These are phyloP conservation scores for Neurospora discreta DNA, from an alignment of 495 filamentous ascomycete genomes.

Conservation along the genomic window DNA sequence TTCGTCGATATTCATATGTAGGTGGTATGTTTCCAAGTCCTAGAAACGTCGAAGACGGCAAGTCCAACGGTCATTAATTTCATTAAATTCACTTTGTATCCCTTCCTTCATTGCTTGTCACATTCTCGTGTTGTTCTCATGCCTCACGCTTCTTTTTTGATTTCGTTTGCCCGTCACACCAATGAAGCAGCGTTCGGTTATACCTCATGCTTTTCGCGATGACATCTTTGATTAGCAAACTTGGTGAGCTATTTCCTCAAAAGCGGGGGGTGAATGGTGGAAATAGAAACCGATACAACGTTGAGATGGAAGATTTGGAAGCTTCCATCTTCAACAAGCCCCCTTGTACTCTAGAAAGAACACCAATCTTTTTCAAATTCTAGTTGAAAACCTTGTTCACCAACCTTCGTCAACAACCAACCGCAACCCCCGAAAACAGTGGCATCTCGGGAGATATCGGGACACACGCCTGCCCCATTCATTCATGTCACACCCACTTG, in stretches of 20 bases:
- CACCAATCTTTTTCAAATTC: neutral
- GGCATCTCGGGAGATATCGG: slow-evolving; percentile 12
- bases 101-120: neutral
- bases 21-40: too few species aligned
- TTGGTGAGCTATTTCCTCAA: neutral
- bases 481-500: slow-evolving; percentile 7
- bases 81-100: neutral
- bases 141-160: neutral
- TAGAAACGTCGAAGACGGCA: neutral
- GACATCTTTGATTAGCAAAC: neutral
- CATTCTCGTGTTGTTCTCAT: neutral
- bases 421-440: neutral
- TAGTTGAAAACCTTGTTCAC: neutral
- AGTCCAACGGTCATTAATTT: neutral
- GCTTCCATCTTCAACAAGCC: neutral
- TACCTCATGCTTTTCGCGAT: neutral
- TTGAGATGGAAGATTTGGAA: neutral
- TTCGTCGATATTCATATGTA: too few species aligned
- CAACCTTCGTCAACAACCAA: neutral
- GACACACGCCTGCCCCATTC: neutral
- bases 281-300: neutral
- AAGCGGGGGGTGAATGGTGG: too few species aligned
- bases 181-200: neutral
- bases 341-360: neutral
- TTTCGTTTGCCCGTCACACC: neutral